These are phyloP conservation scores for Streptanthus diversifolius DNA, from an alignment of 345 rosid species.

Conservation along the genomic window DNA sequence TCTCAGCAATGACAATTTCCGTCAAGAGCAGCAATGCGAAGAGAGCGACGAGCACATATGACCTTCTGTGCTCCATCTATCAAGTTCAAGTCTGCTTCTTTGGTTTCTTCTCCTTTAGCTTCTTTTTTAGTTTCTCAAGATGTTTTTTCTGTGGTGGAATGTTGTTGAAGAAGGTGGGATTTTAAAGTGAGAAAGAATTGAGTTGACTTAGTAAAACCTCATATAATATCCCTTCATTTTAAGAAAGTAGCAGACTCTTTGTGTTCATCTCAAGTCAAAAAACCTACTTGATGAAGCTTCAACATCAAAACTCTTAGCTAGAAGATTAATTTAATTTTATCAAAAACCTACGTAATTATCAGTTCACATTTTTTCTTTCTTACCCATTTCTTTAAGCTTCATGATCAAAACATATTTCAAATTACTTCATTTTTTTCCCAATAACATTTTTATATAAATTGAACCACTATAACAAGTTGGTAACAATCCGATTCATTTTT, in stretches of 20 bases:
- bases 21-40: constrained; percentile 39
- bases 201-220: constrained; percentile 23
- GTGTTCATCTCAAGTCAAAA: constrained; percentile 32
- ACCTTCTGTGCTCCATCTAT: constrained; percentile 32
- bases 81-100: constrained; percentile 1
- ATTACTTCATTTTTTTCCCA: background rate
- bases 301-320: background rate
- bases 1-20: constrained; percentile 30
- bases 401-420: background rate
- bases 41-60: constrained; percentile 36
- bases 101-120: constrained; percentile 23
- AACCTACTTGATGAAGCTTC: constrained; percentile 9
- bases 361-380: background rate
- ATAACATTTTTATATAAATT: background rate
- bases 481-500: background rate
- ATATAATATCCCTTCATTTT: constrained; percentile 22
- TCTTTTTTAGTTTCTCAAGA: constrained; percentile 12
- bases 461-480: background rate
- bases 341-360: background rate
- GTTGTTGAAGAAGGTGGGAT: background rate
- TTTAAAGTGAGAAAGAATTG: constrained; percentile 23
- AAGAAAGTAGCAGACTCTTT: constrained; percentile 31
- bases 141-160: constrained; percentile 25
- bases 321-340: background rate
- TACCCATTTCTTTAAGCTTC: background rate